Base-by-base conservation (phyloP, 192 early-diverging fungal species). In the Phlyctochytrium arcticum region DNA sequence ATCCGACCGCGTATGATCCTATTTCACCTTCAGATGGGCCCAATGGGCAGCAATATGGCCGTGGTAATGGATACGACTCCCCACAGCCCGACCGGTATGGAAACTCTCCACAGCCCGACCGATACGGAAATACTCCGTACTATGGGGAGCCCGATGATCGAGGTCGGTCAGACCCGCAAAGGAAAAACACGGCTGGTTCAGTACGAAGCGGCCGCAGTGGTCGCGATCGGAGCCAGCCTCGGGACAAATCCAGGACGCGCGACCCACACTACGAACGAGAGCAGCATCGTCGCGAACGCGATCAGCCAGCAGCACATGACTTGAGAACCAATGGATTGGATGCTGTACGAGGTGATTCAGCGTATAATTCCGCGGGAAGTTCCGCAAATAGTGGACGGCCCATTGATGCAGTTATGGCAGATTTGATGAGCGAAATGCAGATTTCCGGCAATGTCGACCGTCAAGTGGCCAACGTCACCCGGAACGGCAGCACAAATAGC, bases 331-430 rank as follows among this genome's bases (percentile, higher is more conserved):
- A 44, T 2, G 39, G 39, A 44, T 44, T 44, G 21, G 39, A 44
- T 44, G n/a, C n/a, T n/a, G 21, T 0, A 12, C 39, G 50, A 53
- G 50, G 50, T 4, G 50, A 53, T 30, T 15, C 23, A 29, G 17
- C 19, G 19, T 15, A 53, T 27, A 53, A 15, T 27, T 27, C 50
- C 50, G 30, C 50, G 29, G 29, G 50, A 15, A 53, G 24, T 27
- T 27, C 50, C 50, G 30, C 50, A 53, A 53, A 27, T 27, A 15
- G 19, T 8, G 50, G 50, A 27, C 24, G 19, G 24, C 15, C 62
- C 0, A 67, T 75, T 21, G 76, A 78, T 48, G 62, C 57, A 33
- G 53, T 78, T 15, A 74, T 78, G 76, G 63, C 76, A 3, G 73
- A 75, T 36, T 48, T 78, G 4, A 75, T 75, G 74, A 59, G 64